Evolutionary conservation across 2,329 filamentous ascomycete species (phyloP).

Genomic region (Rugonectria rugulosa): DNA sequence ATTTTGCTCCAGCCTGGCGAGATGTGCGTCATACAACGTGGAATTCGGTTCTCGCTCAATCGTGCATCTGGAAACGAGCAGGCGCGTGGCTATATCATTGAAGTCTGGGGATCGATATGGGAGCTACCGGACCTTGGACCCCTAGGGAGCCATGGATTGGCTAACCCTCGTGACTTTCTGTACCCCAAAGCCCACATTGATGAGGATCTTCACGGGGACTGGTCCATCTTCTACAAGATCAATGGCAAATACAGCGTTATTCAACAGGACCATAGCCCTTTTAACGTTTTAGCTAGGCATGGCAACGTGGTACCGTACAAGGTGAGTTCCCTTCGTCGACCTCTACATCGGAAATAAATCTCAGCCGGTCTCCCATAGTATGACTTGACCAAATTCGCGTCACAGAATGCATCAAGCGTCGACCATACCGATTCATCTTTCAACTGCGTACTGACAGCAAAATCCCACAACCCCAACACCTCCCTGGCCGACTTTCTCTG

Average conservation of each 20-base stretch:
- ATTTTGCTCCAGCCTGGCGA: conserved; percentile 73
- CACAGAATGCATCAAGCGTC: conserved; percentile 50
- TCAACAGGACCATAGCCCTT: conserved; percentile 70
- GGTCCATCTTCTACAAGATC: conserved; percentile 69
- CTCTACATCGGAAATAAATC: too few relatives aligned
- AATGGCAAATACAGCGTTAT: conserved; percentile 67
- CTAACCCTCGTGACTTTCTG: conserved; percentile 71
- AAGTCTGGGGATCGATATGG: conserved; percentile 71
- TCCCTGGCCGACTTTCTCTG: conserved; percentile 71
- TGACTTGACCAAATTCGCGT: conserved; percentile 64
- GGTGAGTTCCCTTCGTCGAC: too few relatives aligned
- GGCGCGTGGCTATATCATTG: conserved; percentile 71
- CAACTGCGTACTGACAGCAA: conserved; percentile 70
- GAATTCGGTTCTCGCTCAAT: conserved; percentile 56
- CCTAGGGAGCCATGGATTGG: conserved; percentile 70
- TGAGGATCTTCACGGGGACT: conserved; percentile 57
- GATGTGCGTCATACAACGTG: conserved; percentile 70
- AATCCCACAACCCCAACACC: conserved; percentile 60
- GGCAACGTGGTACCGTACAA: conserved; percentile 71
- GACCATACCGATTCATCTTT: conserved; percentile 74
- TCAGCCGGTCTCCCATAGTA: too few relatives aligned
- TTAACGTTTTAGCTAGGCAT: conserved; percentile 77
- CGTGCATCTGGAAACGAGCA: conserved; percentile 61
- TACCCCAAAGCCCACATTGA: conserved; percentile 67
- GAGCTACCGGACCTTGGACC: conserved; percentile 72